Conservation (phyloP, 192 early-diverging fungal genomes). For the Dispira simplex region DNA sequence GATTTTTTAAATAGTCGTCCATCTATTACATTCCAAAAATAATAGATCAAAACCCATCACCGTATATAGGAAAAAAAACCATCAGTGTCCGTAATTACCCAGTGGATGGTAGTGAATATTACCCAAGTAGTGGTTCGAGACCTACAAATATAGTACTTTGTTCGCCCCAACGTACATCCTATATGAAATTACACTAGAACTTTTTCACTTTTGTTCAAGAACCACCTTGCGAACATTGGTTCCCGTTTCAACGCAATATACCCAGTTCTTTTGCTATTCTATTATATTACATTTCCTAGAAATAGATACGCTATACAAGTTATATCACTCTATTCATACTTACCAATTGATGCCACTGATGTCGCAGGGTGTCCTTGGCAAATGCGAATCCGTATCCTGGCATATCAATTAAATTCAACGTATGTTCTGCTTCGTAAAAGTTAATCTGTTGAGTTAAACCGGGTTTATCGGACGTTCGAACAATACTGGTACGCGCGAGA, state of each 20-base stretch:
- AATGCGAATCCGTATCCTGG: conserved; percentile 73
- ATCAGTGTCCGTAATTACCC: background rate
- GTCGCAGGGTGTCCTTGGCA: conserved; percentile 39
- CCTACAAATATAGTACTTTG: too few species aligned
- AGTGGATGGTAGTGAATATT: background rate
- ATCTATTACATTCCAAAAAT: conserved; percentile 23
- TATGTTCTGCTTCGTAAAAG: conserved; percentile 47
- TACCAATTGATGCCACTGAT: conserved; percentile 44
- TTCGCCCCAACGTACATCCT: too few species aligned
- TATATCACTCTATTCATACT: background rate
- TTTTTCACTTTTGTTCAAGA: too few species aligned
- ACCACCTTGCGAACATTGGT: too few species aligned
- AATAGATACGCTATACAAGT: too few species aligned
- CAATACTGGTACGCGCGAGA: conserved; percentile 38
- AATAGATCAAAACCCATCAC: background rate
- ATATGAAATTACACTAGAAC: too few species aligned
- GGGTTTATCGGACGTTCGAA: conserved; percentile 51
- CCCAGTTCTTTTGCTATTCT: too few species aligned
- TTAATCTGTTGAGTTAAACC: conserved; percentile 70
- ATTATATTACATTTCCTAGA: too few species aligned
- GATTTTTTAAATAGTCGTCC: conserved; percentile 39
- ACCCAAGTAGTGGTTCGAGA: background rate
- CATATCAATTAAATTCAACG: conserved; percentile 61
- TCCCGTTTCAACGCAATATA: too few species aligned
- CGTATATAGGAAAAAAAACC: background rate